Evolutionary conservation across 75 land plant genomes (phyloP).

Genomic region (Adiantum capillusveneris): DNA sequence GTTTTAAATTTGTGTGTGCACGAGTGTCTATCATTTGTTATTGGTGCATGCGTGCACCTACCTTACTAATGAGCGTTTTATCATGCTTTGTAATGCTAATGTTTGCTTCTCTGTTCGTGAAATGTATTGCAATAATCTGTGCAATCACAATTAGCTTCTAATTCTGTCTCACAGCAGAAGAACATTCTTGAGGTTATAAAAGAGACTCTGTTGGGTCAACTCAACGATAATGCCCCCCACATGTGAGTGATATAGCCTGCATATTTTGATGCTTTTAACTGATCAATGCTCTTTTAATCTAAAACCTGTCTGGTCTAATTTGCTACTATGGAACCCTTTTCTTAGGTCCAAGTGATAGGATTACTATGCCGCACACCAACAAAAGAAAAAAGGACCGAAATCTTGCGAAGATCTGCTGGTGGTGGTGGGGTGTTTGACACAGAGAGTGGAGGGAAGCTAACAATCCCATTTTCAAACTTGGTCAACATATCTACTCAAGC

Average conservation of each 20-base stretch:
- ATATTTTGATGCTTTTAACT: too few species aligned
- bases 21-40: too few species aligned
- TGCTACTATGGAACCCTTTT: background rate
- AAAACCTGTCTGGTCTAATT: background rate
- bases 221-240: constrained; percentile 79
- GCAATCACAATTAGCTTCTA: background rate
- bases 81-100: too few species aligned
- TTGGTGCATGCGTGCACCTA: background rate
- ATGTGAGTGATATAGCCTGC: constrained; percentile 64
- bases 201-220: constrained; percentile 84
- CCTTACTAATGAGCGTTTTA: too few species aligned
- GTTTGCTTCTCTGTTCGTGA: background rate
- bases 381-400: constrained; percentile 84
- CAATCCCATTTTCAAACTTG: constrained; percentile 77
- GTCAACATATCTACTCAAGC: constrained; percentile 95
- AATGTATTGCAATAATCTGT: background rate
- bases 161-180: constrained; percentile 48
- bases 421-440: constrained; percentile 88
- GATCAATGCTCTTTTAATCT: background rate
- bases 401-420: constrained; percentile 84
- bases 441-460: constrained; percentile 60
- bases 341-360: constrained; percentile 94
- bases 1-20: too few species aligned
- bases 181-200: constrained; percentile 79
- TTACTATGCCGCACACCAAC: constrained; percentile 81